Conservation (phyloP, 2,329 filamentous ascomycete species). For the Curvularia sp. region DNA sequence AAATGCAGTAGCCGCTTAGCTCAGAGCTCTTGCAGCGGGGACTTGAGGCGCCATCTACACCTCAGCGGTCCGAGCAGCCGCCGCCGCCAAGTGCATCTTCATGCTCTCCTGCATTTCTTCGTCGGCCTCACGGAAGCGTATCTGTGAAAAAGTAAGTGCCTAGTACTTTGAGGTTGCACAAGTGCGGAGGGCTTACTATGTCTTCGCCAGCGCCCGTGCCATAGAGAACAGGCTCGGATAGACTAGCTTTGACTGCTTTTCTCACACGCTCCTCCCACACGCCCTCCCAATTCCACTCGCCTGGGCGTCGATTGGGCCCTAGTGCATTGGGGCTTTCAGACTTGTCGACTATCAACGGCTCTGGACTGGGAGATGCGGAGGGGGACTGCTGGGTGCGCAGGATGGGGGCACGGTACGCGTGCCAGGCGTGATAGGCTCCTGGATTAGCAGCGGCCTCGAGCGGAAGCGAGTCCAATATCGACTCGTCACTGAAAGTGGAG, state of each 20-base stretch:
- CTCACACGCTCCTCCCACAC: constrained; percentile 92
- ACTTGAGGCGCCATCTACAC: constrained; percentile 12
- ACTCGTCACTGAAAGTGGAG: constrained; percentile 79
- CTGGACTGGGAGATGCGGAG: constrained; percentile 37
- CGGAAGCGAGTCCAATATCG: constrained; percentile 78
- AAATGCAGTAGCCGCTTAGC: neutral
- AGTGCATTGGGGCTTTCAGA: constrained; percentile 32
- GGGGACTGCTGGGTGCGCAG: constrained; percentile 33
- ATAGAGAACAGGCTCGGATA: constrained; percentile 81
- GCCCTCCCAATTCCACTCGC: constrained; percentile 97
- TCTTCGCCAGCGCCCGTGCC: constrained; percentile 72
- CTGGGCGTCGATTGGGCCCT: constrained; percentile 67
- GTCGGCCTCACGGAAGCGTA: constrained; percentile 49
- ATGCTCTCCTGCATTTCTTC: constrained; percentile 43
- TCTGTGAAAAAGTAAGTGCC: constrained; percentile 30
- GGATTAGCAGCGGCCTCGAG: constrained; percentile 85
- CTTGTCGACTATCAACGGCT: constrained; percentile 23
- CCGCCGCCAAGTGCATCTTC: constrained; percentile 38
- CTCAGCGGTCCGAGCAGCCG: constrained; percentile 27
- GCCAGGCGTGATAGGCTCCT: constrained; percentile 94
- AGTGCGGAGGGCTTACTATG: constrained; percentile 61
- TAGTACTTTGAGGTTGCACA: neutral
- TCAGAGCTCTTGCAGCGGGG: neutral
- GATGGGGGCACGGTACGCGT: constrained; percentile 67
- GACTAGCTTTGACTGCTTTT: constrained; percentile 76